Conservation (phyloP, 176 grass and related monocot genomes). For the Saccharum officinarum region DNA sequence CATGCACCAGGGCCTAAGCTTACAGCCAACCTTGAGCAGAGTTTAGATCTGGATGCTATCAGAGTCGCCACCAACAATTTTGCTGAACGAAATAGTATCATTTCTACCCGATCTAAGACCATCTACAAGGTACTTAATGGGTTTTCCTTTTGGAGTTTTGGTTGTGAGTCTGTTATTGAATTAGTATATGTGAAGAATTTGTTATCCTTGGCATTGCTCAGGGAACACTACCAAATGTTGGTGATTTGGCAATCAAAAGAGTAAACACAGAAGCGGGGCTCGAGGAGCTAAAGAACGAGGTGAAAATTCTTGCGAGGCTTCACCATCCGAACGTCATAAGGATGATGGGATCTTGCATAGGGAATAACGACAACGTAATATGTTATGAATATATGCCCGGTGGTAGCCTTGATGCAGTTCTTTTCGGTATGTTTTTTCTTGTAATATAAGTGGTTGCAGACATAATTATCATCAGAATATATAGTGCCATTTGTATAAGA, state of each 20-base stretch:
- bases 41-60: conserved; percentile 9
- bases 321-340: conserved; percentile 37
- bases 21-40: not conserved
- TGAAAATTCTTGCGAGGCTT: conserved; percentile 28
- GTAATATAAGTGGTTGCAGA: not conserved
- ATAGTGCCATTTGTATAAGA: not conserved
- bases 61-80: conserved; percentile 32
- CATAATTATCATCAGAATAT: not conserved
- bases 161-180: not conserved
- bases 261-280: conserved; percentile 19
- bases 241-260: conserved; percentile 31
- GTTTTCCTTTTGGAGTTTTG: not conserved
- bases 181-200: not conserved
- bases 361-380: conserved; percentile 4
- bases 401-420: conserved; percentile 31
- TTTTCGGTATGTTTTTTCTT: conserved; percentile 29
- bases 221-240: not conserved
- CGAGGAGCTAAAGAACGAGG: conserved; percentile 26
- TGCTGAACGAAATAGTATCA: conserved; percentile 8
- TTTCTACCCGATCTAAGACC: not conserved
- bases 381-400: conserved; percentile 39
- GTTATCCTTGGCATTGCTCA: not conserved
- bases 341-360: conserved; percentile 30
- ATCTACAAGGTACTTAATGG: conserved; percentile 33
- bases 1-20: not conserved